Conservation (phyloP, 2,329 filamentous ascomycete species). For the Juglanconis oblonga region DNA sequence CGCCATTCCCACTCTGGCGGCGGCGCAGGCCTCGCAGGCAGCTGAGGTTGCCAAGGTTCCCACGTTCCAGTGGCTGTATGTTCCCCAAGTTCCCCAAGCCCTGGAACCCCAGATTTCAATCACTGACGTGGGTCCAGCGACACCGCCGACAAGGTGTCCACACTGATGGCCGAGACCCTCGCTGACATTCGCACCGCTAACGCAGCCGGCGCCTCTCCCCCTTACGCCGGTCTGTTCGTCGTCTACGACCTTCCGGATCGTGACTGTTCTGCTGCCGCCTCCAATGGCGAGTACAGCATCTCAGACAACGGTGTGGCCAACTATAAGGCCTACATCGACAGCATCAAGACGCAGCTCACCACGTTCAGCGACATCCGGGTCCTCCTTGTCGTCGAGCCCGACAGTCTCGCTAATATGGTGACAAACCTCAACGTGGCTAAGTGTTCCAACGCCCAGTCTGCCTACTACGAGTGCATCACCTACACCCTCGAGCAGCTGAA, state of each 20-base stretch:
- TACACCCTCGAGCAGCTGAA: conserved; percentile 52
- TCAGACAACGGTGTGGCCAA: conserved; percentile 48
- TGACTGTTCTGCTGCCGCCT: conserved; percentile 55
- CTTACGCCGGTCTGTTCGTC: conserved; percentile 48
- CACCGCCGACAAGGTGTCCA: conserved; percentile 45
- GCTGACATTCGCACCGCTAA: conserved; percentile 32
- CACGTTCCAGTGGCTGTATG: conserved; percentile 51
- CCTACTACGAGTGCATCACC: conserved; percentile 47
- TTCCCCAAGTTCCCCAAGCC: conserved; percentile 16
- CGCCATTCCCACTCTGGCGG: conserved; percentile 61
- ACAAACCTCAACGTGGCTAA: conserved; percentile 52
- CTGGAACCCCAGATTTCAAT: background rate
- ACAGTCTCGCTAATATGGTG: conserved; percentile 57
- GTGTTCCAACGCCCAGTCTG: conserved; percentile 44
- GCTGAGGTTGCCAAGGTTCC: conserved; percentile 50
- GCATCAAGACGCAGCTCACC: conserved; percentile 39
- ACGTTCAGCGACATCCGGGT: conserved; percentile 41
- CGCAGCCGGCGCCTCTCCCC: conserved; percentile 21
- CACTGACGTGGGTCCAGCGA: conserved; percentile 34
- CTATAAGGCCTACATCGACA: conserved; percentile 56
- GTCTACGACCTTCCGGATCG: conserved; percentile 58
- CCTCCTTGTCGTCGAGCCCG: conserved; percentile 51
- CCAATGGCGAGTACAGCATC: conserved; percentile 54
- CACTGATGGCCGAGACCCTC: conserved; percentile 42
- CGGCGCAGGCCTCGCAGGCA: conserved; percentile 50